Percentiles rank a stretch among this genome's conserved stretches.
These are phyloP conservation scores for Ceratocystis cubensis DNA, from an alignment of 2,329 filamentous ascomycete genomes.

Conservation along the genomic window DNA sequence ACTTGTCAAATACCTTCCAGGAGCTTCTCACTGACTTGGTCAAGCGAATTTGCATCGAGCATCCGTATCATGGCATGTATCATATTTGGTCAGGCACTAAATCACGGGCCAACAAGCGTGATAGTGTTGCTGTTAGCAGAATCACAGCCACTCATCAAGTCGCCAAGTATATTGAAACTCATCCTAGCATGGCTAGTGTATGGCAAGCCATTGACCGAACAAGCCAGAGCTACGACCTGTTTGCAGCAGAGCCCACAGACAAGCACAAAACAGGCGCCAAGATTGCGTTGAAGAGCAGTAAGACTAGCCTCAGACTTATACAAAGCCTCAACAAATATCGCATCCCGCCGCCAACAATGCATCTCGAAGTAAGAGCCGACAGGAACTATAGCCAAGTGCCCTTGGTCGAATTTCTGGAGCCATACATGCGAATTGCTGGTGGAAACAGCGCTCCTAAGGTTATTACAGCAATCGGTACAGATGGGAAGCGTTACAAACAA, in stretches of 20 bases:
- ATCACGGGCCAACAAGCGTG: slow-evolving; percentile 54
- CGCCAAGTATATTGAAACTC: slow-evolving; percentile 46
- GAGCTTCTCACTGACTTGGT: slow-evolving; percentile 60
- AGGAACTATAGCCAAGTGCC: slow-evolving; percentile 68
- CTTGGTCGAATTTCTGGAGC: slow-evolving; percentile 56
- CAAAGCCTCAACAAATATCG: slow-evolving; percentile 49
- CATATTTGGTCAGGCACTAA: slow-evolving; percentile 80
- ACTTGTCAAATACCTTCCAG: slow-evolving; percentile 62
- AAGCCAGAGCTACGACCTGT: slow-evolving; percentile 51
- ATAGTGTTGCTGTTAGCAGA: slow-evolving; percentile 61
- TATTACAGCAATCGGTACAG: slow-evolving; percentile 63
- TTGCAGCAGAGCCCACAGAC: slow-evolving; percentile 53
- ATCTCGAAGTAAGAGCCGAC: slow-evolving; percentile 60
- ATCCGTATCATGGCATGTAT: slow-evolving; percentile 95
- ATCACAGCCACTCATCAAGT: slow-evolving; percentile 60
- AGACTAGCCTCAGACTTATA: slow-evolving; percentile 50
- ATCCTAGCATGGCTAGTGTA: slow-evolving; percentile 37
- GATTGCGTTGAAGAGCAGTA: slow-evolving; percentile 50
- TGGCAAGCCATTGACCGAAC: slow-evolving; percentile 65
- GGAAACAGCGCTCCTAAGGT: slow-evolving; percentile 92
- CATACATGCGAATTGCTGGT: slow-evolving; percentile 70
- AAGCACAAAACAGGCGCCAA: slow-evolving; percentile 57
- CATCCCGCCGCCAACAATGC: slow-evolving; percentile 82
- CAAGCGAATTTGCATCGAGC: slow-evolving; percentile 73
- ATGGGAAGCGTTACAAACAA: slow-evolving; percentile 75